Conservation (phyloP, 2,329 filamentous ascomycete species). For the Cladosporium sp. region DNA sequence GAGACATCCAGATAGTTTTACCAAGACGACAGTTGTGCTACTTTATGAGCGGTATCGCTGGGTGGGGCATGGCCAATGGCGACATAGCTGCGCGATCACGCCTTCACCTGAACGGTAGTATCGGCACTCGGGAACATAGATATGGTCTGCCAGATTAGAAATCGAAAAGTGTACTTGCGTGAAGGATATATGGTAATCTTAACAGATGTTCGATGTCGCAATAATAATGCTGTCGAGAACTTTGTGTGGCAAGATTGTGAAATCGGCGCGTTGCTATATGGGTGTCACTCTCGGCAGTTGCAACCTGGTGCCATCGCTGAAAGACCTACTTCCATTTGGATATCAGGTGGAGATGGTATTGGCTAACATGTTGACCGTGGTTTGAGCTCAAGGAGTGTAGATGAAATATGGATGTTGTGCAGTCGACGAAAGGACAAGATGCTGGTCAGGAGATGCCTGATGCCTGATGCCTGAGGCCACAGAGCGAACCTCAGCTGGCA, state of each 20-base stretch:
- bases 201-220: not conserved
- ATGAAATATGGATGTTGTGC: not conserved
- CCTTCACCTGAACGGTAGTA: constrained; percentile 8
- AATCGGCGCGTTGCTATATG: not conserved
- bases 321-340: not conserved
- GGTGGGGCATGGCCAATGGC: constrained; percentile 17
- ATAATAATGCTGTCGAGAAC: not conserved
- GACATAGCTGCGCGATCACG: constrained; percentile 18
- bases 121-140: not conserved
- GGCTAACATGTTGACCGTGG: not conserved
- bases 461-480: not conserved
- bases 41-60: constrained; percentile 2
- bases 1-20: not conserved
- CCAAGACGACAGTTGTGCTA: not conserved
- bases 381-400: not conserved
- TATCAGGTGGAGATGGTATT: not conserved
- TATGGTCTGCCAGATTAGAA: not conserved
- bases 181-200: not conserved
- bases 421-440: not conserved
- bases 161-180: not conserved
- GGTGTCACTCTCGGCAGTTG: not conserved
- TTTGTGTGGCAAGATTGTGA: not conserved
- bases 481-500: not conserved
- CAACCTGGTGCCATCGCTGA: not conserved
- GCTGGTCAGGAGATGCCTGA: not conserved